Evolutionary conservation across 768 basidiomycete species (phyloP), one percentile per base, ranked within the genome.

Genomic region (Clitopilus hobsonii): DNA sequence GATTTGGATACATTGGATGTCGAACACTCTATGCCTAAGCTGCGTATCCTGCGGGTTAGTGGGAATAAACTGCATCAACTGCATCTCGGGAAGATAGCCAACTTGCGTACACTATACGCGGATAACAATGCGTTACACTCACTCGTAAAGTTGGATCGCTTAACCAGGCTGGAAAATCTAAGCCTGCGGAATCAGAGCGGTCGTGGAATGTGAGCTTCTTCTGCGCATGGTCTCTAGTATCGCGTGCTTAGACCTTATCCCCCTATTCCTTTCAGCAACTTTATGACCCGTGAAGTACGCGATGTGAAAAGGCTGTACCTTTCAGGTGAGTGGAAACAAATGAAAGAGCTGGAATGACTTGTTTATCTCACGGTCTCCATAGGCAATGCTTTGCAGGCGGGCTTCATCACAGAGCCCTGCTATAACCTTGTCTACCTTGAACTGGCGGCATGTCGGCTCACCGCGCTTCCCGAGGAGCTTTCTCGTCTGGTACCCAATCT

Each of bases 251-350:
- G 13, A 4, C 10, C 32, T n/a, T 36, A n/a, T 36, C n/a, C 32
- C n/a, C 30, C 30, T 32, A 7, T 18, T 18, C 22, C n/a, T 18
- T 45, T 18, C 56, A 79, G 79, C 55, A 74, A 69, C 53, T 61
- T 81, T 58, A 64, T 74, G 71, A 77, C 76, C 72, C 84, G 83
- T 63, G 89, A 93, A 66, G 82, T 97, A 65, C 85, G 91, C 65
- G 92, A 95, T 74, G 86, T 94, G 63, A 95, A 94, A 73, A 85
- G 95, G 53, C 73, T 98, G 66, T 99, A 98, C 77, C 83, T 98
- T 54, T 95, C 93, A 60, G 93, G 94, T 93, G 68, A 60, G 90
- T 78, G 54, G 32, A 51, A 53, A 41, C 23, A 54, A 50, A 45
- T 49, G 14, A 25, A 50, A 38, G n/a, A 60, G 54, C 54, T 58